These are phyloP conservation scores for Neurospora cerealis DNA, from an alignment of 495 filamentous ascomycete genomes.

Conservation along the genomic window DNA sequence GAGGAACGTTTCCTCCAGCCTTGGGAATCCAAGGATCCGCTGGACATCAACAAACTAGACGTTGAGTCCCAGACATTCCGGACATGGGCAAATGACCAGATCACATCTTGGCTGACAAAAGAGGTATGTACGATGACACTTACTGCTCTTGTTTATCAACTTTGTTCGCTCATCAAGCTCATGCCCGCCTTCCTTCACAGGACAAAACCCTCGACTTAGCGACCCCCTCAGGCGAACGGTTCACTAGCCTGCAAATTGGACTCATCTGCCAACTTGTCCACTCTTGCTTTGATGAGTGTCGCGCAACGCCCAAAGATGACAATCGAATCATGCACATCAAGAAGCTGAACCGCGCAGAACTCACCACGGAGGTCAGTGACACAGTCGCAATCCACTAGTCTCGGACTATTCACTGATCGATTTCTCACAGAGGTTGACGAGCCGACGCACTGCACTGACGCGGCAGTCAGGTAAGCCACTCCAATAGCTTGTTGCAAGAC, in stretches of 20 bases:
- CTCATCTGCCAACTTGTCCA: not conserved
- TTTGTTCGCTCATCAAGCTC: not conserved
- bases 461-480: not conserved
- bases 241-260: not conserved
- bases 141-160: not conserved
- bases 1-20: not conserved
- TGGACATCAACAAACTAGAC: not conserved
- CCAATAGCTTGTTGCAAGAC: not conserved
- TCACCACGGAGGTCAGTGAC: not conserved
- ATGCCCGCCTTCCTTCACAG: not conserved
- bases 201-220: not conserved
- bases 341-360: not conserved
- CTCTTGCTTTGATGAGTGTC: not conserved
- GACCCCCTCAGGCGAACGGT: not conserved
- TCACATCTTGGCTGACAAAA: not conserved
- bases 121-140: not conserved
- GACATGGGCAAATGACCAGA: not conserved
- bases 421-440: not conserved
- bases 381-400: not conserved
- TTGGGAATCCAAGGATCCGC: not conserved
- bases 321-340: not conserved
- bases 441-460: not conserved
- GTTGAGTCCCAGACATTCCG: not conserved
- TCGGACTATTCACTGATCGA: not conserved
- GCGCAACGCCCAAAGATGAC: not conserved